Evolutionary conservation across 805 yeast species (phyloP).

Genomic region (Candida orba): DNA sequence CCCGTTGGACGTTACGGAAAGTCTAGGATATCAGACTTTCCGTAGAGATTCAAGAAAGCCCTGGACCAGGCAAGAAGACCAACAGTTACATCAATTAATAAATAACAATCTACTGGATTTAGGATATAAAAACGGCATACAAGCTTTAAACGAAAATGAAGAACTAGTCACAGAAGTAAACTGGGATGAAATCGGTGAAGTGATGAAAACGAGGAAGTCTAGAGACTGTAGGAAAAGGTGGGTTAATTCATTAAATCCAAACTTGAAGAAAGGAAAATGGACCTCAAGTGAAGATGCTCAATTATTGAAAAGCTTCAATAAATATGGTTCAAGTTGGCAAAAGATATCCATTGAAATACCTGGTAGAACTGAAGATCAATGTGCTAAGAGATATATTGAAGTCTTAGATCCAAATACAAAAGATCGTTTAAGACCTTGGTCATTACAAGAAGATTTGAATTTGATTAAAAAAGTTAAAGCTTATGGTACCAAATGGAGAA

Average conservation of each 20-base stretch:
- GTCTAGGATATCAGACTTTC: constrained; percentile 68
- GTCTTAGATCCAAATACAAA: constrained; percentile 77
- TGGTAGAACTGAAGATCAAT: constrained; percentile 91
- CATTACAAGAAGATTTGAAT: constrained; percentile 62
- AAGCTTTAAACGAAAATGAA: constrained; percentile 22
- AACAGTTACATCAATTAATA: constrained; percentile 37
- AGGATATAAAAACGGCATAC: constrained; percentile 30
- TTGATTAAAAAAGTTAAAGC: constrained; percentile 60
- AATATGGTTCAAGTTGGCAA: constrained; percentile 80
- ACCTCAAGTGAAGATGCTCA: constrained; percentile 68
- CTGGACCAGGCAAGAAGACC: constrained; percentile 78
- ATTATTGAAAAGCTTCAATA: constrained; percentile 54
- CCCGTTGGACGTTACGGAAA: constrained; percentile 50
- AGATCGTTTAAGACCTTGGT: constrained; percentile 77
- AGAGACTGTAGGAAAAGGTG: constrained; percentile 86
- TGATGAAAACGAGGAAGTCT: constrained; percentile 50
- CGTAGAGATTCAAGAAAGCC: constrained; percentile 54
- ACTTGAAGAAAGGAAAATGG: constrained; percentile 80
- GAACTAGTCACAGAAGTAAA: constrained; percentile 32
- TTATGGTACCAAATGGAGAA: constrained; percentile 87
- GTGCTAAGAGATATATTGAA: constrained; percentile 85
- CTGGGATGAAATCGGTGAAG: constrained; percentile 55
- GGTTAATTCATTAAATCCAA: constrained; percentile 81
- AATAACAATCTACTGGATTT: constrained; percentile 27
- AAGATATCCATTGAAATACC: constrained; percentile 67